Evolutionary conservation across 768 basidiomycete genomes (phyloP).

Genomic region (Lactarius deliciosus): DNA sequence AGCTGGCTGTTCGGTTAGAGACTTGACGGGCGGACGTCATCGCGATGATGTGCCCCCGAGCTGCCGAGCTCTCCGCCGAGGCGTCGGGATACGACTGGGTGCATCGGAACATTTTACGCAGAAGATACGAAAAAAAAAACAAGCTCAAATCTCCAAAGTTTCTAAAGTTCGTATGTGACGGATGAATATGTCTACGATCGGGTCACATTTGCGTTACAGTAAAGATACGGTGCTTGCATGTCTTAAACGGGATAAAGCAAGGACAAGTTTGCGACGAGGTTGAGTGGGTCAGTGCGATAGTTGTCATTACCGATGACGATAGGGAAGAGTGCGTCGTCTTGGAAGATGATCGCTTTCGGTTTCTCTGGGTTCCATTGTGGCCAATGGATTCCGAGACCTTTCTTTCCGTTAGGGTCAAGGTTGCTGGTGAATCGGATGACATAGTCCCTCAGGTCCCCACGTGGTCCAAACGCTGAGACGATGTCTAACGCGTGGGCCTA

Average conservation of each 20-base stretch:
- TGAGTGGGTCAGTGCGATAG: constrained; percentile 18
- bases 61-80: too few species aligned
- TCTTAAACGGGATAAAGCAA: constrained; percentile 23
- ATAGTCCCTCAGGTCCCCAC: constrained; percentile 24
- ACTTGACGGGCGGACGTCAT: too few species aligned
- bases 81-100: too few species aligned
- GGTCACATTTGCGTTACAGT: neutral
- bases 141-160: too few species aligned
- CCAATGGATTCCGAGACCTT: constrained; percentile 19
- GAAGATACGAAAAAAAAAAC: too few species aligned
- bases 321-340: constrained; percentile 12
- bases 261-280: constrained; percentile 21
- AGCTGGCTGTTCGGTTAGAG: neutral
- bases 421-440: constrained; percentile 22
- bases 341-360: constrained; percentile 20
- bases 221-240: neutral
- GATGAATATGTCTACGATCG: neutral
- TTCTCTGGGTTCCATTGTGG: constrained; percentile 20
- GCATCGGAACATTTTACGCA: too few species aligned
- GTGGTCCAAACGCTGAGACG: neutral
- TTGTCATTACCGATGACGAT: constrained; percentile 17
- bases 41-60: too few species aligned
- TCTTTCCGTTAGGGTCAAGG: constrained; percentile 27
- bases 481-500: constrained; percentile 20
- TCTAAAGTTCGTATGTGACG: too few species aligned